Evolutionary conservation across 495 filamentous ascomycete genomes (phyloP).

Genomic region (Delitschia confertaspora): DNA sequence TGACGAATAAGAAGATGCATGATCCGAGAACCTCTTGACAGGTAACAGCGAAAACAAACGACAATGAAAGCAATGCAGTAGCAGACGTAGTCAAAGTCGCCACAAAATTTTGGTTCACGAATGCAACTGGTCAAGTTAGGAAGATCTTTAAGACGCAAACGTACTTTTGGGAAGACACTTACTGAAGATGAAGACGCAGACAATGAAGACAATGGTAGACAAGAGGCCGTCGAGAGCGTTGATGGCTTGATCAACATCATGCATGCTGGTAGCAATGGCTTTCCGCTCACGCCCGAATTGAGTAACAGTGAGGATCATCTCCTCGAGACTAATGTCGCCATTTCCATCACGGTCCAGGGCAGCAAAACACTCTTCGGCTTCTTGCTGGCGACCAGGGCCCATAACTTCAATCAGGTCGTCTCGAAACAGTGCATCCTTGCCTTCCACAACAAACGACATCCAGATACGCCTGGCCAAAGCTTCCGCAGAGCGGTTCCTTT

Average conservation of each 20-base stretch:
- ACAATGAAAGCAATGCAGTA: slow-evolving; percentile 85
- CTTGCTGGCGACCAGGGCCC: slow-evolving; percentile 55
- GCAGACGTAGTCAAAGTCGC: slow-evolving; percentile 89
- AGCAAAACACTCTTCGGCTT: slow-evolving; percentile 75
- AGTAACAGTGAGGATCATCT: slow-evolving; percentile 83
- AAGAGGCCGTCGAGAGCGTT: slow-evolving; percentile 80
- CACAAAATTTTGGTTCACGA: slow-evolving; percentile 74
- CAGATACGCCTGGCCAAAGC: slow-evolving; percentile 85
- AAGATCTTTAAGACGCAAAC: not conserved
- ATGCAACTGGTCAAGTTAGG: slow-evolving; percentile 47
- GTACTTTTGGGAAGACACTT: slow-evolving; percentile 32
- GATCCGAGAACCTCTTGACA: slow-evolving; percentile 89
- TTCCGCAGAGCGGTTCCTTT: slow-evolving; percentile 71
- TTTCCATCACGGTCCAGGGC: slow-evolving; percentile 80
- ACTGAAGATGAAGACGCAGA: slow-evolving; percentile 80
- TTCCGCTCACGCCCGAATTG: slow-evolving; percentile 77
- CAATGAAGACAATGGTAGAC: slow-evolving; percentile 64
- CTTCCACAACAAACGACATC: slow-evolving; percentile 97
- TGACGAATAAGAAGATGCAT: slow-evolving; percentile 97
- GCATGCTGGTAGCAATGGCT: slow-evolving; percentile 81
- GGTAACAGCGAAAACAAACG: slow-evolving; percentile 87
- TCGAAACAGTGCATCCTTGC: slow-evolving; percentile 62
- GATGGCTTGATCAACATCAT: slow-evolving; percentile 94
- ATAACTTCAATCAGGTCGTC: slow-evolving; percentile 87
- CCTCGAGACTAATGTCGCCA: slow-evolving; percentile 86